Conservation (phyloP, 2,329 filamentous ascomycete species). For the Parafenestella ontariensis region DNA sequence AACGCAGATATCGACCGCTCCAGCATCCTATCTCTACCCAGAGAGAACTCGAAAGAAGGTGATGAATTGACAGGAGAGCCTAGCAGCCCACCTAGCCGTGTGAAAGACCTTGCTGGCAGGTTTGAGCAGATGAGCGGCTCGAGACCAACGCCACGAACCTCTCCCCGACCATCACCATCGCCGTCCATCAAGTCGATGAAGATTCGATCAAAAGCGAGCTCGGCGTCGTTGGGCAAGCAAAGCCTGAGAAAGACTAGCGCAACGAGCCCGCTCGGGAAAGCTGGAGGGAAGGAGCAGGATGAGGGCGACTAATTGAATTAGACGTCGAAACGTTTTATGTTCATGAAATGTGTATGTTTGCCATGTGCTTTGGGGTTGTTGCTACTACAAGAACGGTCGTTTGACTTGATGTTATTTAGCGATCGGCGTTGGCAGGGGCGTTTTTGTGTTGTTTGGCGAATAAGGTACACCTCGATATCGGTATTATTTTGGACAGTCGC, state of each 20-base stretch:
- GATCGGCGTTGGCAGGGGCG: slow-evolving; percentile 11
- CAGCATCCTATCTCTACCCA: slow-evolving; percentile 35
- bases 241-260: slow-evolving; percentile 2
- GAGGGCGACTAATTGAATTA: not conserved
- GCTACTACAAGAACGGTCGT: not conserved
- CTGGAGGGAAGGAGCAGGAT: slow-evolving; percentile 2
- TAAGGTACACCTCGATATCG: not conserved
- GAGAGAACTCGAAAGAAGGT: slow-evolving; percentile 20
- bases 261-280: slow-evolving; percentile 3
- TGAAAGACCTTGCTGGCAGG: slow-evolving; percentile 39
- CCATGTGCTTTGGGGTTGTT: not conserved
- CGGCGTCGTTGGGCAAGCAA: slow-evolving; percentile 16
- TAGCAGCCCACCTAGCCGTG: slow-evolving; percentile 24
- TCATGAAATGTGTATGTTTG: not conserved
- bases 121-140: slow-evolving; percentile 35
- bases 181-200: slow-evolving; percentile 37
- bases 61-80: slow-evolving; percentile 7
- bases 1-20: slow-evolving; percentile 60
- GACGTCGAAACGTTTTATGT: not conserved
- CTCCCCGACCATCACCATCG: slow-evolving; percentile 24
- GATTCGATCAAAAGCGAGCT: slow-evolving; percentile 27
- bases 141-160: slow-evolving; percentile 12
- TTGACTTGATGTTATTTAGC: slow-evolving; percentile 10
- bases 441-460: slow-evolving; percentile 9
- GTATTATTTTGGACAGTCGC: not conserved